Conservation (phyloP, 2,329 filamentous ascomycete species). For the Hypoxylon sp. region DNA sequence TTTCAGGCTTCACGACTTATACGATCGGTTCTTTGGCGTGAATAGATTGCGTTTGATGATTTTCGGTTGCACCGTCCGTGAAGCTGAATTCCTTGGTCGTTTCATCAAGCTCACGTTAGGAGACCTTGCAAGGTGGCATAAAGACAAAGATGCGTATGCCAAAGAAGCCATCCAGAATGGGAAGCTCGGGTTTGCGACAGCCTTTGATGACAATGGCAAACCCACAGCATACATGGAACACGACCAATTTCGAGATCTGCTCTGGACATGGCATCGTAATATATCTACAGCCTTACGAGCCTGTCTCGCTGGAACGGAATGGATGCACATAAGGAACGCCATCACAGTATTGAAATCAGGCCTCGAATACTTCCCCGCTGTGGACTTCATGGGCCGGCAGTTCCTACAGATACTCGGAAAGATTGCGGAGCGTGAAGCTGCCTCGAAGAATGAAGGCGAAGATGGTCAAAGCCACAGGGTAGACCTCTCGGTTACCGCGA, state of each 20-base stretch:
- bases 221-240: conserved; percentile 82
- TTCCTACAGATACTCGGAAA: conserved; percentile 75
- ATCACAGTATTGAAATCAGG: conserved; percentile 89
- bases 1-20: conserved; percentile 87
- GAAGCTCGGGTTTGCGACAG: conserved; percentile 82
- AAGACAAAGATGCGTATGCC: conserved; percentile 81
- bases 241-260: conserved; percentile 85
- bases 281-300: conserved; percentile 84
- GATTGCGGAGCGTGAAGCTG: conserved; percentile 74
- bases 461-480: conserved; percentile 73
- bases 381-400: conserved; percentile 87
- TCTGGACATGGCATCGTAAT: conserved; percentile 92
- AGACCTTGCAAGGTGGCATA: conserved; percentile 88
- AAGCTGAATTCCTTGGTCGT: conserved; percentile 92
- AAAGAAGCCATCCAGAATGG: conserved; percentile 79
- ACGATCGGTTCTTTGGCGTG: conserved; percentile 87
- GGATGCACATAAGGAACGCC: conserved; percentile 98
- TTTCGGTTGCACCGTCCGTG: conserved; percentile 89
- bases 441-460: conserved; percentile 62
- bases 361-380: conserved; percentile 85
- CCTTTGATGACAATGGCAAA: conserved; percentile 78
- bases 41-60: conserved; percentile 86
- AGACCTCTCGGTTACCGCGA: conserved; percentile 82
- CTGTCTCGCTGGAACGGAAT: conserved; percentile 87
- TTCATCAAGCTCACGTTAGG: conserved; percentile 87